phyloP scores from a whole-genome alignment of 2,329 filamentous ascomycete species.

The Scytalidium lignicola region DNA sequence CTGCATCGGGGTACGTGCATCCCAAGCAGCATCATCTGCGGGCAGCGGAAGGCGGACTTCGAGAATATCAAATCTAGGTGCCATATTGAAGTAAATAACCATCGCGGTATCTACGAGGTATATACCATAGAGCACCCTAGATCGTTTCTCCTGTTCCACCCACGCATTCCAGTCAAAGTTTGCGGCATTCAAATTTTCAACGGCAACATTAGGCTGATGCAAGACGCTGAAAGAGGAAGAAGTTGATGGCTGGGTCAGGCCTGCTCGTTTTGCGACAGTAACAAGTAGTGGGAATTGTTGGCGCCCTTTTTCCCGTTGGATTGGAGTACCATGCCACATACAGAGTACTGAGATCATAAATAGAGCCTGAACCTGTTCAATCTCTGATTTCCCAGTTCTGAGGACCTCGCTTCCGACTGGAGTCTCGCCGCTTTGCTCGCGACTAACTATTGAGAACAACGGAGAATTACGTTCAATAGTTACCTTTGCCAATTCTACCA shows the following conservation, averaged over 20 bases:
- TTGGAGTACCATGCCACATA: slow-evolving; percentile 64
- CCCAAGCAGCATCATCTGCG: slow-evolving; percentile 69
- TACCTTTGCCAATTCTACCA: slow-evolving; percentile 59
- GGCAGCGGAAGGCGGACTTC: slow-evolving; percentile 66
- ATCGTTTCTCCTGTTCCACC: slow-evolving; percentile 67
- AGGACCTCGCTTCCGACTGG: slow-evolving; percentile 34
- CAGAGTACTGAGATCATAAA: slow-evolving; percentile 57
- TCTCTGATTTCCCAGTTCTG: slow-evolving; percentile 35
- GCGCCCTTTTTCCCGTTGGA: slow-evolving; percentile 59
- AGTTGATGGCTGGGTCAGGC: slow-evolving; percentile 49
- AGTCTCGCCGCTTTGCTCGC: slow-evolving; percentile 31
- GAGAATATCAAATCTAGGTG: slow-evolving; percentile 56
- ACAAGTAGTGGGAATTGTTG: slow-evolving; percentile 53
- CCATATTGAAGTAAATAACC: slow-evolving; percentile 67
- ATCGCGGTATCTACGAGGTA: slow-evolving; percentile 60
- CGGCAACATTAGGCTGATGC: slow-evolving; percentile 50
- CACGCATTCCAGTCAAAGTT: slow-evolving; percentile 62
- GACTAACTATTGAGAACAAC: slow-evolving; percentile 42
- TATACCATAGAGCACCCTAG: slow-evolving; percentile 59
- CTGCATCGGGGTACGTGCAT: slow-evolving; percentile 52
- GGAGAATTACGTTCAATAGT: slow-evolving; percentile 53
- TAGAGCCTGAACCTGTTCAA: slow-evolving; percentile 65
- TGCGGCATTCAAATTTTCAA: slow-evolving; percentile 40
- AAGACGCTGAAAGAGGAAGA: slow-evolving; percentile 51
- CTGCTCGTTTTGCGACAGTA: slow-evolving; percentile 50